phyloP scores from a whole-genome alignment of 805 yeast genomes.

The Yamadazyma nakazawae region DNA sequence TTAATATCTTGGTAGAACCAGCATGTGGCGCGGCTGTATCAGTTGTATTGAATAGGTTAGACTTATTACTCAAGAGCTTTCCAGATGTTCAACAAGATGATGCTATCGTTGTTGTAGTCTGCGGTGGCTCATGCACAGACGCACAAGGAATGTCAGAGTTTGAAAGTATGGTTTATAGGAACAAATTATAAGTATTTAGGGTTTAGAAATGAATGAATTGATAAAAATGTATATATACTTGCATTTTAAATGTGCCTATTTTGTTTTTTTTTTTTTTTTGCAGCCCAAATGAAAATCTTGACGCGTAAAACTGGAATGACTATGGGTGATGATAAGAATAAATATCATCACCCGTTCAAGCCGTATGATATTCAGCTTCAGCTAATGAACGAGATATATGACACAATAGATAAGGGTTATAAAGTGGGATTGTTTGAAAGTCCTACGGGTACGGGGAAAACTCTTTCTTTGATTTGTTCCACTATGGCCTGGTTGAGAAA shows the following conservation, averaged over 20 bases:
- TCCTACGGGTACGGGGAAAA: conserved; percentile 95
- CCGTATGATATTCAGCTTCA: conserved; percentile 79
- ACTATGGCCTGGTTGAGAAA: conserved; percentile 78
- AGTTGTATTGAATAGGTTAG: conserved; percentile 17
- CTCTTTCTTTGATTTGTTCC: conserved; percentile 81
- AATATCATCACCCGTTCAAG: conserved; percentile 69
- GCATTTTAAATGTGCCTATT: background rate
- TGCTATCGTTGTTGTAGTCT: conserved; percentile 25
- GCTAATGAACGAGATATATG: conserved; percentile 74
- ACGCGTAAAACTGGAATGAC: background rate
- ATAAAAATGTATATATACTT: too few relatives aligned
- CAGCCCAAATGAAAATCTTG: background rate
- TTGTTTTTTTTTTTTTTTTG: conserved; percentile 1
- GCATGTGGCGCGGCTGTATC: conserved; percentile 34
- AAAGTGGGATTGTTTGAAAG: conserved; percentile 84
- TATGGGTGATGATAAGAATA: background rate
- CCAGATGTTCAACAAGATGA: conserved; percentile 18
- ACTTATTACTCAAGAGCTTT: conserved; percentile 16
- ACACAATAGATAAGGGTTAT: conserved; percentile 48
- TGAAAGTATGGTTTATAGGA: conserved; percentile 9
- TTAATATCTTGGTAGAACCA: conserved; percentile 25
- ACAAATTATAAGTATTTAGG: conserved; percentile 6
- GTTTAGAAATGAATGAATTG: too few relatives aligned
- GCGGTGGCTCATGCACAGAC: conserved; percentile 27
- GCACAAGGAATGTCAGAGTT: conserved; percentile 13